Evolutionary conservation across 768 basidiomycete genomes (phyloP).

Genomic region (Tulasnella sp.): DNA sequence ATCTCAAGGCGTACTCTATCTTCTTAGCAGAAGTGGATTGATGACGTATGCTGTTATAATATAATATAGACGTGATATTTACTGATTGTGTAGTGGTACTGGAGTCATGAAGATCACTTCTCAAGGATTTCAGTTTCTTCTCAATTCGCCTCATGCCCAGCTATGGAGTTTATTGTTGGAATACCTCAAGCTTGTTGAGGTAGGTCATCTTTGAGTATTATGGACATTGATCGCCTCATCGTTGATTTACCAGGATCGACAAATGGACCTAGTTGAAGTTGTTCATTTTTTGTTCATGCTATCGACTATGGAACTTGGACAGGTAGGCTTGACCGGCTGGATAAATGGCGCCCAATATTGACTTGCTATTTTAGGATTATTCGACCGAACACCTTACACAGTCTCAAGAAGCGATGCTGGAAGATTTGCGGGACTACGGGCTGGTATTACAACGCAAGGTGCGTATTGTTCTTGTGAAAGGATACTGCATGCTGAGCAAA

Average conservation of each 20-base stretch:
- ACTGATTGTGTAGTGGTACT: constrained; percentile 7
- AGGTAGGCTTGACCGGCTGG: constrained; percentile 36
- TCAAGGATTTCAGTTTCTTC: constrained; percentile 87
- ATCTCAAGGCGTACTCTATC: constrained; percentile 67
- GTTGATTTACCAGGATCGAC: constrained; percentile 43
- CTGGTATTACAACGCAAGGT: constrained; percentile 80
- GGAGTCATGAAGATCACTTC: constrained; percentile 55
- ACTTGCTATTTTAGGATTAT: constrained; percentile 52
- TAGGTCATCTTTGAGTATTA: constrained; percentile 25
- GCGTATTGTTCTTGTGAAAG: constrained; percentile 5
- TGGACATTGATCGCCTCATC: background rate
- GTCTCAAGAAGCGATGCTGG: constrained; percentile 75
- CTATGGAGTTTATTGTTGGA: constrained; percentile 89
- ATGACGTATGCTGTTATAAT: constrained; percentile 48
- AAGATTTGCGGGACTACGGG: constrained; percentile 89
- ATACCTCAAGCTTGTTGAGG: constrained; percentile 78
- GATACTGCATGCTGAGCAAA: background rate
- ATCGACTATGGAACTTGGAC: constrained; percentile 88
- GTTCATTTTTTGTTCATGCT: constrained; percentile 93
- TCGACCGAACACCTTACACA: constrained; percentile 65
- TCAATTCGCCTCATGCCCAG: constrained; percentile 88
- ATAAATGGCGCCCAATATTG: constrained; percentile 15
- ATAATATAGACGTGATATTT: no score
- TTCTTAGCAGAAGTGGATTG: constrained; percentile 71
- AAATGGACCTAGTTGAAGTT: constrained; percentile 88